Percentiles rank a stretch among this genome's conserved stretches.
phyloP scores from a whole-genome alignment of 164 flowering plant genomes.

The Magnolia sinica region DNA sequence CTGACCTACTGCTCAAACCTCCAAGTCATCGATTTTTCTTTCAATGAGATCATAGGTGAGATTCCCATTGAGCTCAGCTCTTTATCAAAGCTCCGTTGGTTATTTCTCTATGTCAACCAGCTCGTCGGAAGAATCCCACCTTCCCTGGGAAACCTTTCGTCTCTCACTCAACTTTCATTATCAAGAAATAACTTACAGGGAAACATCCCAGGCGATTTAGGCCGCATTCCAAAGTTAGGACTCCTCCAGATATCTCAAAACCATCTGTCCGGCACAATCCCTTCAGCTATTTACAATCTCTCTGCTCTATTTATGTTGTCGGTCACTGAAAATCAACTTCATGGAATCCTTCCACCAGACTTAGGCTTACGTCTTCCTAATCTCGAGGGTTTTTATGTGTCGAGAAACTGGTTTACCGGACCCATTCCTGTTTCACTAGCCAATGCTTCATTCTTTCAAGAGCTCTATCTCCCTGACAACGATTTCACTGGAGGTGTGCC shows the following conservation, averaged over 20 bases:
- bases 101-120: background rate
- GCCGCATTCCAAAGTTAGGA: slow-evolving; percentile 7
- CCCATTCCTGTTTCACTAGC: slow-evolving; percentile 6
- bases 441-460: slow-evolving; percentile 5
- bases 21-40: background rate
- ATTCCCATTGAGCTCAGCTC: background rate
- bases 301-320: slow-evolving; percentile 4
- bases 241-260: slow-evolving; percentile 7
- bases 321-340: background rate
- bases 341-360: slow-evolving; percentile 24
- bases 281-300: slow-evolving; percentile 25
- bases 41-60: background rate
- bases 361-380: slow-evolving; percentile 27
- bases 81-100: background rate
- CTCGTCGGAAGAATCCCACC: slow-evolving; percentile 10
- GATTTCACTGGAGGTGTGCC: slow-evolving; percentile 12
- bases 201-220: slow-evolving; percentile 17
- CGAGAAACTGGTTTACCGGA: slow-evolving; percentile 3
- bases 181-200: background rate
- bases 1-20: slow-evolving; percentile 20
- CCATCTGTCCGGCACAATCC: slow-evolving; percentile 24
- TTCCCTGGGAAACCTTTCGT: slow-evolving; percentile 15
- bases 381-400: background rate
- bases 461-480: background rate
- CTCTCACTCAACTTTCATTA: background rate